Evolutionary conservation across 768 basidiomycete species (phyloP), one percentile per base, ranked within the genome.

Genomic region (Psilocybe subaeruginosa): DNA sequence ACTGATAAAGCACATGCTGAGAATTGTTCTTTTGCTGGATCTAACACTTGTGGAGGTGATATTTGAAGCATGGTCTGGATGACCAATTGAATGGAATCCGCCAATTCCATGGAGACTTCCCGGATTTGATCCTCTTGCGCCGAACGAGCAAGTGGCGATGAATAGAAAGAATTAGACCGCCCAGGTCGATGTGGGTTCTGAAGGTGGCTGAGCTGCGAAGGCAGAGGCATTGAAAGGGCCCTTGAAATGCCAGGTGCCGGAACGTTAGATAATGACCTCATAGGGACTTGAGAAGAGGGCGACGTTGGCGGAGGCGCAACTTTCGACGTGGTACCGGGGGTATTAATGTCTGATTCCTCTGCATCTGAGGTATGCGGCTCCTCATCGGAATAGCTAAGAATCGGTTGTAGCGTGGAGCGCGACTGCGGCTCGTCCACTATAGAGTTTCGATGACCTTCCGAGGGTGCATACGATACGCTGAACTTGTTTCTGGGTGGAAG

Each of bases 11-110:
- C 85, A 72, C 93, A 97, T 27, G 93, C 90, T 1, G 95, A 91
- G 69, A 95, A 91, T 71, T 95, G 95, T 70, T 98, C 95, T 73
- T 92, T 96, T 2, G 91, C 89, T n/a, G 92, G 87, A 71, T 97
- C 95, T 49, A 97, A 82, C 17, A 97, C 78, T 73, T 98, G 96
- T 0, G 91, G 86, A 3, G 95, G 95, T 0, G 92, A 92, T 64
- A 97, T 81, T 68, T 96, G 94, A 2, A 97, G 83, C 66, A 98
- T 84, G 1, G 93, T 96, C 72, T 97, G 94, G 41, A 97, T 90
- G 60, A 93, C 86, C 78, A 91, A 86, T 77, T 97, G 95, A 11
- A 95, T 85, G 9, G 90, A 89, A 74, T 97, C 96, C 11, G 96
- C 94, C 12, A 97, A 81, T 74, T 98, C 95, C 30, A 91, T 76